Conservation (phyloP, 306 rosid genomes). For the Geum urbanum region DNA sequence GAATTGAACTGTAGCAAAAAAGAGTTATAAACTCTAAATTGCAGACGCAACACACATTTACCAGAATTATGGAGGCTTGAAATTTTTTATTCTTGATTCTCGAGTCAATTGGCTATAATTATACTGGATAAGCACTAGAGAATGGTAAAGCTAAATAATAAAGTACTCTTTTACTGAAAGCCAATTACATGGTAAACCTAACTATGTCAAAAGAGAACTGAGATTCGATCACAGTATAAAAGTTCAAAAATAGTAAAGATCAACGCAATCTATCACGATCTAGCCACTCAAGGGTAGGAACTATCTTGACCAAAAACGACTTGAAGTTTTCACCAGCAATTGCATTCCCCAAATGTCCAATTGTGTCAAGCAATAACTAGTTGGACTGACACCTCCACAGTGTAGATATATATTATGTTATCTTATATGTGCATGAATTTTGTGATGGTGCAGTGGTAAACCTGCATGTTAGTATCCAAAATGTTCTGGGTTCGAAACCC, state of each 20-base stretch:
- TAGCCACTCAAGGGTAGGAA: constrained; percentile 50
- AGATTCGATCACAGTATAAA: not conserved
- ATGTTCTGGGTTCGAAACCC: no score
- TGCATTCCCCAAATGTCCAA: constrained; percentile 55
- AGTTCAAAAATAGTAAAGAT: not conserved
- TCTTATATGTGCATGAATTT: no score
- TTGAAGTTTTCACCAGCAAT: constrained; percentile 52
- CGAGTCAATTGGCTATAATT: not conserved
- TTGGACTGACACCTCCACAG: constrained; percentile 25
- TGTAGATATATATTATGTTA: no score
- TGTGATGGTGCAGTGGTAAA: no score
- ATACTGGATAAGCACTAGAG: not conserved
- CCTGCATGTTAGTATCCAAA: no score
- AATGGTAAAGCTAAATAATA: not conserved
- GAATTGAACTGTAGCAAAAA: no score
- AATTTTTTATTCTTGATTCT: not conserved
- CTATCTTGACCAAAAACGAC: constrained; percentile 50
- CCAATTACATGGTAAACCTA: not conserved
- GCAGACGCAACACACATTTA: not conserved
- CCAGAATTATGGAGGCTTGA: not conserved
- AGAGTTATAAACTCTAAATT: not conserved
- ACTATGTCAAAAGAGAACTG: not conserved
- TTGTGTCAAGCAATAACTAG: constrained; percentile 51
- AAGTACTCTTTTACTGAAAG: not conserved
- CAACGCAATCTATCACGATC: constrained; percentile 38